These are phyloP conservation scores for Boletus coccyginus DNA, from an alignment of 768 basidiomycete species.

Conservation along the genomic window DNA sequence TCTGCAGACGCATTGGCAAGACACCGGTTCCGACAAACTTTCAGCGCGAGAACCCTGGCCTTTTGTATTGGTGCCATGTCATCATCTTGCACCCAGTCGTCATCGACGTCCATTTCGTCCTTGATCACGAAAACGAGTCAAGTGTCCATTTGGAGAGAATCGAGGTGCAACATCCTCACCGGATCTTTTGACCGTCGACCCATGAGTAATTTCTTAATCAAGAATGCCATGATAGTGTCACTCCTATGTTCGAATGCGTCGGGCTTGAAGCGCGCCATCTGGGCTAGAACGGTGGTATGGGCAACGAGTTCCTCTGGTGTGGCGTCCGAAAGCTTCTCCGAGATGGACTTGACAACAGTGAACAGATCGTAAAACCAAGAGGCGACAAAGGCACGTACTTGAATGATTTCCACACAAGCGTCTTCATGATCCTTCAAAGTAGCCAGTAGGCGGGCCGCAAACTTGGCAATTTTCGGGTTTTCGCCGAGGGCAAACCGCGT, in stretches of 20 bases:
- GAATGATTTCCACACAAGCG: conserved; percentile 53
- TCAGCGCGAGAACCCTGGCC: conserved; percentile 74
- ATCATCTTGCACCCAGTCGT: conserved; percentile 77
- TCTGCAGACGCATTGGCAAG: conserved; percentile 62
- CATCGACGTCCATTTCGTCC: conserved; percentile 57
- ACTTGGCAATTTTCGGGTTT: conserved; percentile 74
- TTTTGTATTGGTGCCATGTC: conserved; percentile 54
- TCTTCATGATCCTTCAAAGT: conserved; percentile 52
- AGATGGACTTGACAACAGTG: conserved; percentile 48
- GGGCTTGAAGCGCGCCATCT: conserved; percentile 67
- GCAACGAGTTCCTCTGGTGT: conserved; percentile 56
- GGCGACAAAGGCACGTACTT: conserved; percentile 44
- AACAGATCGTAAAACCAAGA: not conserved
- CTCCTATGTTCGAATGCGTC: conserved; percentile 78
- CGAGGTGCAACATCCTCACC: conserved; percentile 35
- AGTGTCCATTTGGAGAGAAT: not conserved
- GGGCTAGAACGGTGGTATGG: conserved; percentile 67
- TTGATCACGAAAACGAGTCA: conserved; percentile 24
- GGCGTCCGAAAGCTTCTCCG: conserved; percentile 46
- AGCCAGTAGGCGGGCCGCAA: conserved; percentile 74
- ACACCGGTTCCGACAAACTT: conserved; percentile 79
- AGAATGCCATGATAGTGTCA: conserved; percentile 66
- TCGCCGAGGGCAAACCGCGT: conserved; percentile 56
- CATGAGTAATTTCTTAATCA: conserved; percentile 72
- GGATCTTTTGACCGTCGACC: conserved; percentile 43